These are phyloP conservation scores for Panaeolus papilionaceus DNA, from an alignment of 768 basidiomycete genomes.

Conservation along the genomic window DNA sequence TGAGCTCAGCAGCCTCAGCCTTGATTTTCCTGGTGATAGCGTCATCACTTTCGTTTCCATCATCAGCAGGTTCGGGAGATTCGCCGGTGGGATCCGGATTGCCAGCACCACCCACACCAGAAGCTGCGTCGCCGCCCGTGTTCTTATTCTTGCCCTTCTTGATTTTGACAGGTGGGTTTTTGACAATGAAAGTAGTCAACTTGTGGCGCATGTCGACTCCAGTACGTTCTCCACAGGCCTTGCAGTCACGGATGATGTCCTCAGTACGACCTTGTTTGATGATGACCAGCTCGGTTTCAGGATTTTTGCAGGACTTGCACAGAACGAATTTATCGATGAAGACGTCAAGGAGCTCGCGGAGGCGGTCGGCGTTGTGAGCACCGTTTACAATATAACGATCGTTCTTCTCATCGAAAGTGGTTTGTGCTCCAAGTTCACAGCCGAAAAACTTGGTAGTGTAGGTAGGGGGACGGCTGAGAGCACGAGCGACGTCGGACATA, in stretches of 20 bases:
- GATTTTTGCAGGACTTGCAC: conserved; percentile 98
- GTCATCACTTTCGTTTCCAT: conserved; percentile 84
- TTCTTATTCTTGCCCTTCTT: conserved; percentile 76
- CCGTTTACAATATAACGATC: conserved; percentile 99
- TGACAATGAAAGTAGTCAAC: conserved; percentile 93
- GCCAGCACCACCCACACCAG: conserved; percentile 50
- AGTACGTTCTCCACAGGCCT: conserved; percentile 95
- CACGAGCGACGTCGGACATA: conserved; percentile 97
- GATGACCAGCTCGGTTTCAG: conserved; percentile 95
- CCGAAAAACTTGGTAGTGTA: conserved; percentile 99
- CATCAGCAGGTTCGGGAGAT: conserved; percentile 42
- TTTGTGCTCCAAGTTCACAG: conserved; percentile 97
- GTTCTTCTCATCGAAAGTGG: conserved; percentile 94
- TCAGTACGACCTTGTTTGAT: conserved; percentile 83
- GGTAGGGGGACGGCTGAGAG: conserved; percentile 91
- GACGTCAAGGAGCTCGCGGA: conserved; percentile 92
- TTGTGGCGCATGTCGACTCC: conserved; percentile 97
- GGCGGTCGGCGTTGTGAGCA: conserved; percentile 88
- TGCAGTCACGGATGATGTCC: conserved; percentile 94
- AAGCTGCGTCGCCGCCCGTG: conserved; percentile 55
- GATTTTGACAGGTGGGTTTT: conserved; percentile 93
- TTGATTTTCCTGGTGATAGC: conserved; percentile 91
- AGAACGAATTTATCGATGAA: conserved; percentile 99
- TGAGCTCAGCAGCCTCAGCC: conserved; percentile 83
- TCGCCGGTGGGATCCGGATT: conserved; percentile 43